Percentiles rank a stretch among this genome's conserved stretches.
Evolutionary conservation across 352 stramenopile species (phyloP).

Genomic region (Phytophthora citrophthora): DNA sequence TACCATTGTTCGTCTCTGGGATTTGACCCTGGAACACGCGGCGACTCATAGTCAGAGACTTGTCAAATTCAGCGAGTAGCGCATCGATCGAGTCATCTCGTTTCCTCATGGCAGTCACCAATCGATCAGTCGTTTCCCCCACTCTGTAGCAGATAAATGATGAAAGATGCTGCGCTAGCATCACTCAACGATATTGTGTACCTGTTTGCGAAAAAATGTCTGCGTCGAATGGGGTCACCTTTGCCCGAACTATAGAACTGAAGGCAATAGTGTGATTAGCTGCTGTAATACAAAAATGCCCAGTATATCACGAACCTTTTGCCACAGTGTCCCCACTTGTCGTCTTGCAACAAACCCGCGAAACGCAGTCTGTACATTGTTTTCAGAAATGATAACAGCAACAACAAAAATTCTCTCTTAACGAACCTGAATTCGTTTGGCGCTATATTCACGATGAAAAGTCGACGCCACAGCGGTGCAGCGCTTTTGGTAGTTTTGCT

Average conservation of each 20-base stretch:
- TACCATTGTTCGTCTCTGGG: conserved; percentile 49
- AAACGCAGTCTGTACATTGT: conserved; percentile 32
- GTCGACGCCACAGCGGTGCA: conserved; percentile 54
- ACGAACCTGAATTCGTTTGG: conserved; percentile 60
- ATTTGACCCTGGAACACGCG: conserved; percentile 56
- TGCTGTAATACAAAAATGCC: neutral
- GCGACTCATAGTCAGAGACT: conserved; percentile 67
- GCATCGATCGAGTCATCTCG: conserved; percentile 84
- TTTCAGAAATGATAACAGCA: no score
- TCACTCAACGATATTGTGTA: conserved; percentile 1
- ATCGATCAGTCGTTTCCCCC: conserved; percentile 54
- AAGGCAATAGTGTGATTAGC: neutral
- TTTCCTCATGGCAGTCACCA: conserved; percentile 64
- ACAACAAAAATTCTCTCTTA: neutral
- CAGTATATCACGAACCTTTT: conserved; percentile 27
- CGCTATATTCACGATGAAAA: conserved; percentile 60
- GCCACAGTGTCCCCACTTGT: conserved; percentile 31
- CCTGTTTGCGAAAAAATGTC: conserved; percentile 75
- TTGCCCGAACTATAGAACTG: conserved; percentile 77
- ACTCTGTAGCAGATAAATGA: conserved; percentile 42
- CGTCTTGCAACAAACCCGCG: conserved; percentile 43
- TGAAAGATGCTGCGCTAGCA: no score
- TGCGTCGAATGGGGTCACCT: conserved; percentile 55
- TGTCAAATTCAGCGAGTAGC: conserved; percentile 80
- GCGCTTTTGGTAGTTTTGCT: conserved; percentile 86